Evolutionary conservation across 441 rosid genomes (phyloP).

Genomic region (Populus tomentosa): DNA sequence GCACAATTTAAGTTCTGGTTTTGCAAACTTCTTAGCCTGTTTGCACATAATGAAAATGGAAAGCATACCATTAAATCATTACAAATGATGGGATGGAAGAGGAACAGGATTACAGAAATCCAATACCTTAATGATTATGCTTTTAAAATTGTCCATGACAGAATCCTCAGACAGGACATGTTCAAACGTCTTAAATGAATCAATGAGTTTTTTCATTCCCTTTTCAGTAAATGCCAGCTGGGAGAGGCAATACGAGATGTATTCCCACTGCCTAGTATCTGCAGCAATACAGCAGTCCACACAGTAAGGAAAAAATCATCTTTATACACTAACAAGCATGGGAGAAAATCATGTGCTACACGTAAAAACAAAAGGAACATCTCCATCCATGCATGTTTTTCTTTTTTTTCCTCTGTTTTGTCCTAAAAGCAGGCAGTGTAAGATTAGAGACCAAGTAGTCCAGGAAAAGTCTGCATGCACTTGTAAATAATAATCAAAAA

Average conservation of each 20-base stretch:
- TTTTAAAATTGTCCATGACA: conserved; percentile 84
- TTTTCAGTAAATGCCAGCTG: conserved; percentile 92
- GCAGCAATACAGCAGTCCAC: conserved; percentile 30
- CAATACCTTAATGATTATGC: conserved; percentile 84
- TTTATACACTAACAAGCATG: not conserved
- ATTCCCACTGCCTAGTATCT: conserved; percentile 92
- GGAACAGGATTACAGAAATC: not conserved
- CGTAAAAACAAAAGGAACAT: not conserved
- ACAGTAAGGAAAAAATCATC: conserved; percentile 1
- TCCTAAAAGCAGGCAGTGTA: not conserved
- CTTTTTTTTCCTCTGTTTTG: not conserved
- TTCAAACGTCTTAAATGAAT: conserved; percentile 80
- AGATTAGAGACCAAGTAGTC: not conserved
- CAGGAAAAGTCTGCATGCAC: not conserved
- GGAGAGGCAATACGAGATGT: conserved; percentile 92
- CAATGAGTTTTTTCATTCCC: conserved; percentile 90
- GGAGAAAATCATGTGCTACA: not conserved
- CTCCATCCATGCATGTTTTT: not conserved
- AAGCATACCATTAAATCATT: not conserved
- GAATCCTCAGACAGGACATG: conserved; percentile 79
- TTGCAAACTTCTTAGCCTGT: conserved; percentile 95
- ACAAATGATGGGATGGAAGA: conserved; percentile 9
- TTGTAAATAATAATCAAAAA: not conserved
- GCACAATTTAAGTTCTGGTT: conserved; percentile 85
- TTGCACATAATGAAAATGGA: conserved; percentile 15